Conservation (phyloP, 768 basidiomycete species). For the Scleroderma citrinum region DNA sequence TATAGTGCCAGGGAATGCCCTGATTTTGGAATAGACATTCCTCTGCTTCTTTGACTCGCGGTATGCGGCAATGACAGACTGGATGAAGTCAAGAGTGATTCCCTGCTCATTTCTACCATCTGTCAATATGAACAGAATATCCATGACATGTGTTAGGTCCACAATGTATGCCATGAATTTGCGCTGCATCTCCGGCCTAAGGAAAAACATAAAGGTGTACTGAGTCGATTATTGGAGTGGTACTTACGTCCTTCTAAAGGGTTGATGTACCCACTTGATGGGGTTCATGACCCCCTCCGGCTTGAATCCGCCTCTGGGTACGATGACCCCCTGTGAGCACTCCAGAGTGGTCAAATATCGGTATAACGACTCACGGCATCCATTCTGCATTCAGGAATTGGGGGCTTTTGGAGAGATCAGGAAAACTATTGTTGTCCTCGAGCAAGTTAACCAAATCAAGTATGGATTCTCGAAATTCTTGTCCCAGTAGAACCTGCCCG, state of each 20-base stretch:
- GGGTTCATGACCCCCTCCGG: neutral
- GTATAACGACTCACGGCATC: no score
- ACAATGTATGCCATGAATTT: constrained; percentile 22
- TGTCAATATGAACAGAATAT: constrained; percentile 10
- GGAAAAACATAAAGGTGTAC: neutral
- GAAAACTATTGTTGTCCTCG: neutral
- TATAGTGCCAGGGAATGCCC: neutral
- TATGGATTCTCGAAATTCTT: neutral
- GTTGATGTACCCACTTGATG: neutral
- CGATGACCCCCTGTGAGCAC: no score
- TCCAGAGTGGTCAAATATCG: no score
- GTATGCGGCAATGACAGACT: neutral
- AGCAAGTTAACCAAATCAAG: neutral
- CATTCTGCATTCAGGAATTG: neutral
- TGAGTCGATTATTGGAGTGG: neutral
- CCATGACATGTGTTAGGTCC: constrained; percentile 21
- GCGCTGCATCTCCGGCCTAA: constrained; percentile 5
- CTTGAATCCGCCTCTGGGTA: neutral
- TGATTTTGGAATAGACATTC: neutral
- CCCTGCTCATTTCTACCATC: neutral
- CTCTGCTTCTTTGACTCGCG: neutral
- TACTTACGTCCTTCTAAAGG: neutral
- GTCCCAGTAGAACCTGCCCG: neutral
- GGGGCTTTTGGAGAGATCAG: neutral
- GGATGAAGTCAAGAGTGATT: neutral